These are phyloP conservation scores for Phanerochaete sordida DNA, from an alignment of 768 basidiomycete genomes.

Conservation along the genomic window DNA sequence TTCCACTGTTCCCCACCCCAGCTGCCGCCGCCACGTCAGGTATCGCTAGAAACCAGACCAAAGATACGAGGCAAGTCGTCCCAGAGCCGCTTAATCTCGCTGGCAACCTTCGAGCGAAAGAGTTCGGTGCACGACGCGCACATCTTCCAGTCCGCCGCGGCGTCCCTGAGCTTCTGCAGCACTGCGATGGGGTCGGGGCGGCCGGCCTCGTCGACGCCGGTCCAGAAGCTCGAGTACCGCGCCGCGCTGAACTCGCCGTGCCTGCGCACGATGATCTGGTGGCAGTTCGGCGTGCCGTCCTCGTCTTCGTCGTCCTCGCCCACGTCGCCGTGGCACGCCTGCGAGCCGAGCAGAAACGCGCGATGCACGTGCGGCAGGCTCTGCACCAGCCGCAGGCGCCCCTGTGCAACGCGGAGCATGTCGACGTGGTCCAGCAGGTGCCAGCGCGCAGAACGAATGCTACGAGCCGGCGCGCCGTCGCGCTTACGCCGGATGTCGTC, in stretches of 20 bases:
- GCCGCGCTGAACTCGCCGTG: neutral
- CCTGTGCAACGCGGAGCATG: conserved; percentile 16
- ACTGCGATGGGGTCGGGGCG: neutral
- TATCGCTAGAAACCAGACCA: too few relatives aligned
- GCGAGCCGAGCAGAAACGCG: neutral
- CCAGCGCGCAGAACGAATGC: conserved; percentile 25
- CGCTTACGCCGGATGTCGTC: conserved; percentile 1
- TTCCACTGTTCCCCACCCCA: too few relatives aligned
- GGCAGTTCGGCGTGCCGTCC: neutral
- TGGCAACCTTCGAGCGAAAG: neutral
- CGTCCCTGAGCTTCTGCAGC: neutral
- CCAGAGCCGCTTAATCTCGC: neutral
- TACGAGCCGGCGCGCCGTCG: conserved; percentile 1
- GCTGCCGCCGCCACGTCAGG: too few relatives aligned
- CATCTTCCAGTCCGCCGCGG: neutral
- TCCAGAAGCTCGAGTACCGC: conserved; percentile 4
- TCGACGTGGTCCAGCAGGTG: conserved; percentile 17
- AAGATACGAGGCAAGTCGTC: neutral
- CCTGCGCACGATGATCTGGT: neutral
- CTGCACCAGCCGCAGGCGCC: neutral
- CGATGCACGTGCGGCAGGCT: conserved; percentile 1
- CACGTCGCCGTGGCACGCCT: neutral
- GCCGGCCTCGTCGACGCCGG: neutral
- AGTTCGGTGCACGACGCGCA: neutral
- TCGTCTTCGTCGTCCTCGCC: neutral